Evolutionary conservation across 495 filamentous ascomycete species (phyloP).

Genomic region (Letharia columbiana): DNA sequence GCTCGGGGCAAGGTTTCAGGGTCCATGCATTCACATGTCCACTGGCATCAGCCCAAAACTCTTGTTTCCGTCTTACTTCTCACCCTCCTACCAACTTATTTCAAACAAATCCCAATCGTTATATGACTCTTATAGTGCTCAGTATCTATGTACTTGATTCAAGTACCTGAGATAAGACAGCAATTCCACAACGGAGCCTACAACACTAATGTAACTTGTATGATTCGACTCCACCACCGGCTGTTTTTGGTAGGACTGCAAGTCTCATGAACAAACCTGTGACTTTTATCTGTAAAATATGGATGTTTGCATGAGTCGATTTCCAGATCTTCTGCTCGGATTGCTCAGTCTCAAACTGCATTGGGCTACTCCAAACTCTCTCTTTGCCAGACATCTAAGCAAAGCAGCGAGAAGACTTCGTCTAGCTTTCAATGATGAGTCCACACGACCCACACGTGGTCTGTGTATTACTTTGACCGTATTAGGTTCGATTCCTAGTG

Average conservation of each 20-base stretch:
- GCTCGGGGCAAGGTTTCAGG: slow-evolving; percentile 7
- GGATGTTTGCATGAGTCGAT: background rate
- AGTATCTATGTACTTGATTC: no score
- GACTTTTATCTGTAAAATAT: no score
- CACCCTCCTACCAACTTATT: background rate
- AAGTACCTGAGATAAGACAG: no score
- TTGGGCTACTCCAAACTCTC: background rate
- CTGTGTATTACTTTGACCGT: no score
- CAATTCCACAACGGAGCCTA: background rate
- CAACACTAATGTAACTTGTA: background rate
- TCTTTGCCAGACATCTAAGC: background rate
- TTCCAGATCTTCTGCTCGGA: background rate
- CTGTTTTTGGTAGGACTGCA: background rate
- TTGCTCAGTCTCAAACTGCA: background rate
- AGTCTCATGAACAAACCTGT: background rate
- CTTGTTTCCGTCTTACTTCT: background rate
- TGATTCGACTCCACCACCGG: background rate
- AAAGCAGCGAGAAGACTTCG: background rate
- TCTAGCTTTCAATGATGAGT: background rate
- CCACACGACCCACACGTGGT: background rate
- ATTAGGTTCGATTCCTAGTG: no score
- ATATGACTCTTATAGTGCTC: no score
- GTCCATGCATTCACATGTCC: background rate
- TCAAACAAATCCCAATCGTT: no score
- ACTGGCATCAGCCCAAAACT: background rate